Percentiles rank a stretch among this genome's conserved stretches.
Conservation (phyloP, 306 rosid genomes). For the Citrullus colocynthis region DNA sequence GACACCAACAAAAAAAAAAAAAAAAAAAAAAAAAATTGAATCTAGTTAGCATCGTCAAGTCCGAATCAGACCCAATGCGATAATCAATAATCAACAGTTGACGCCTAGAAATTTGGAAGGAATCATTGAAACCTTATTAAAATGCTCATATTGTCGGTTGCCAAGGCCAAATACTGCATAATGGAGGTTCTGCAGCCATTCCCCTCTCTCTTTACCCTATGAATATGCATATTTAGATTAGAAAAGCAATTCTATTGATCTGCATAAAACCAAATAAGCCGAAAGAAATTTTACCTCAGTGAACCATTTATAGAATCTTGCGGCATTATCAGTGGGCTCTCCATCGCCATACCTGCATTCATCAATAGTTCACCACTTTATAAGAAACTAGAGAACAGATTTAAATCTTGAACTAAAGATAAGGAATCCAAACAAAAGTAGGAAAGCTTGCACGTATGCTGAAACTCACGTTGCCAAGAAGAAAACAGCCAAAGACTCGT, state of each 20-base stretch:
- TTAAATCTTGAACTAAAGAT: not conserved
- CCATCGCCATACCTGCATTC: constrained; percentile 93
- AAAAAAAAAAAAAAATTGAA: not conserved
- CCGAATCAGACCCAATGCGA: not conserved
- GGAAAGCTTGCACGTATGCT: not conserved
- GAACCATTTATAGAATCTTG: constrained; percentile 90
- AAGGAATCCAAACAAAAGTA: not conserved
- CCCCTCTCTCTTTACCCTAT: constrained; percentile 71
- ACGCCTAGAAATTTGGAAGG: not conserved
- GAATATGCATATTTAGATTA: constrained; percentile 13
- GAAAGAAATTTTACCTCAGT: constrained; percentile 42
- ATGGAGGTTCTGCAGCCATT: constrained; percentile 65
- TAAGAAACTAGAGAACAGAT: not conserved
- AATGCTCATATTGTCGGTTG: constrained; percentile 95
- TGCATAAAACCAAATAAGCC: not conserved
- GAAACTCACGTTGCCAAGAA: constrained; percentile 87
- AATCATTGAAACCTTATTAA: constrained; percentile 63
- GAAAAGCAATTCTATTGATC: not conserved
- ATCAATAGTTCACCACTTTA: constrained; percentile 12
- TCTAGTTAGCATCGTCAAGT: not conserved
- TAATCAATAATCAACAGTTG: not conserved
- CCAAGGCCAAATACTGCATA: constrained; percentile 96
- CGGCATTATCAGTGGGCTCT: constrained; percentile 97
- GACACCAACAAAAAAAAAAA: constrained; percentile 9
- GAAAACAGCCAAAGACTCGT: constrained; percentile 57